Conservation (phyloP, 164 flowering plant genomes). For the Stephania japonica region DNA sequence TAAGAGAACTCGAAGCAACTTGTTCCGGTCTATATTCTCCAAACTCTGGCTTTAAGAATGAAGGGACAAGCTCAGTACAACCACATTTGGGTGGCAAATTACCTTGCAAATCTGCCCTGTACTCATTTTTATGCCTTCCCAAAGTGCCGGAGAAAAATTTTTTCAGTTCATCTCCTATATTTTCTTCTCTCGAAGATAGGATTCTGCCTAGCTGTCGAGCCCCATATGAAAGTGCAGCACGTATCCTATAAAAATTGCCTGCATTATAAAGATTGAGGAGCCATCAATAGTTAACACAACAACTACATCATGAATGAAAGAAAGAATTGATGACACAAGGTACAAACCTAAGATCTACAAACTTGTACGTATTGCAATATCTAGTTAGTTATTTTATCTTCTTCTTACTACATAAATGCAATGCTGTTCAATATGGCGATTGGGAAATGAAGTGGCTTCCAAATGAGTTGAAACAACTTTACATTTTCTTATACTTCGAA, state of each 20-base stretch:
- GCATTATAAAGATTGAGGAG: constrained; percentile 5
- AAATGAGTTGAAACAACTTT: too few relatives aligned
- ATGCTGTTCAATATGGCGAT: too few relatives aligned
- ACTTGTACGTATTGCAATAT: too few relatives aligned
- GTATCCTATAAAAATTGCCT: constrained; percentile 68
- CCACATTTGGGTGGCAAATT: constrained; percentile 14
- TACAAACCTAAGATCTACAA: constrained; percentile 31
- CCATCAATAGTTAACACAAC: background rate
- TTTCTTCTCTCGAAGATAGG: constrained; percentile 34
- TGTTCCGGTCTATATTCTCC: constrained; percentile 9
- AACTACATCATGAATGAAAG: background rate
- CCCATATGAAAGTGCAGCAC: constrained; percentile 65
- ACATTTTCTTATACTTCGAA: too few relatives aligned
- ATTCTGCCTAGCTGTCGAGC: constrained; percentile 58
- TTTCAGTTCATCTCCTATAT: constrained; percentile 34
- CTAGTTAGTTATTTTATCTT: too few relatives aligned
- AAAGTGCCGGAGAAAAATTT: constrained; percentile 44
- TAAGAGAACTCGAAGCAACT: background rate
- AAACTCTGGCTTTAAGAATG: constrained; percentile 7
- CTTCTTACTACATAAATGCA: too few relatives aligned
- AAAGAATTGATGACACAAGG: background rate
- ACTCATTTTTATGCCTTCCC: constrained; percentile 35
- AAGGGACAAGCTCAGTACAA: constrained; percentile 10
- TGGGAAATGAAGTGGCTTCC: too few relatives aligned
- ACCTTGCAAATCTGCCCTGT: constrained; percentile 25